Conservation (phyloP, 164 flowering plant genomes). For the Berberis thunbergii region DNA sequence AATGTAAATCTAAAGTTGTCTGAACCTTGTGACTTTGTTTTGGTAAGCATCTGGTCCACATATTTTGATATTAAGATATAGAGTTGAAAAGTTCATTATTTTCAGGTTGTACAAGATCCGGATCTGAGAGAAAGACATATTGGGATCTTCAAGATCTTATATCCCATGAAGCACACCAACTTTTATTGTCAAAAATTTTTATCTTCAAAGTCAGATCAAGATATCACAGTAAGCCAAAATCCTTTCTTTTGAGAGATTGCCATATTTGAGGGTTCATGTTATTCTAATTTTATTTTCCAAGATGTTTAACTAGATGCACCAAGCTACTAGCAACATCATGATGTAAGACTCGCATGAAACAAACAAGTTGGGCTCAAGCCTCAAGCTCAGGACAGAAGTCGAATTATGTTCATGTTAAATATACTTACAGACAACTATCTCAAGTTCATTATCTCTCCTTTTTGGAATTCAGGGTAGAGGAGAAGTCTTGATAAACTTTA, state of each 20-base stretch:
- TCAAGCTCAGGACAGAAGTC: too few species aligned
- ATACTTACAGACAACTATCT: background rate
- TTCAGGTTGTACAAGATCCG: constrained; percentile 61
- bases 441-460: constrained; percentile 5
- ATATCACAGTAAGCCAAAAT: constrained; percentile 61
- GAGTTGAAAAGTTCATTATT: background rate
- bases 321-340: too few species aligned
- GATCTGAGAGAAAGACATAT: constrained; percentile 70
- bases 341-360: too few species aligned
- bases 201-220: constrained; percentile 42
- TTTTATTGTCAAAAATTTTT: constrained; percentile 38
- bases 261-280: background rate
- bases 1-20: background rate
- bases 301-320: too few species aligned
- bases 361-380: too few species aligned
- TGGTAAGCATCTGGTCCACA: background rate
- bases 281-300: background rate
- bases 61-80: background rate
- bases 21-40: background rate
- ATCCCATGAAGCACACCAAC: constrained; percentile 36
- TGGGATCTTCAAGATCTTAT: constrained; percentile 80
- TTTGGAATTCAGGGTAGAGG: constrained; percentile 78
- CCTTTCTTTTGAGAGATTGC: background rate
- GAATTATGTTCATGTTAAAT: background rate
- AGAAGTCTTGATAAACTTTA: constrained; percentile 66